Conservation (phyloP, 768 basidiomycete species). For the Auricularia sp. region DNA sequence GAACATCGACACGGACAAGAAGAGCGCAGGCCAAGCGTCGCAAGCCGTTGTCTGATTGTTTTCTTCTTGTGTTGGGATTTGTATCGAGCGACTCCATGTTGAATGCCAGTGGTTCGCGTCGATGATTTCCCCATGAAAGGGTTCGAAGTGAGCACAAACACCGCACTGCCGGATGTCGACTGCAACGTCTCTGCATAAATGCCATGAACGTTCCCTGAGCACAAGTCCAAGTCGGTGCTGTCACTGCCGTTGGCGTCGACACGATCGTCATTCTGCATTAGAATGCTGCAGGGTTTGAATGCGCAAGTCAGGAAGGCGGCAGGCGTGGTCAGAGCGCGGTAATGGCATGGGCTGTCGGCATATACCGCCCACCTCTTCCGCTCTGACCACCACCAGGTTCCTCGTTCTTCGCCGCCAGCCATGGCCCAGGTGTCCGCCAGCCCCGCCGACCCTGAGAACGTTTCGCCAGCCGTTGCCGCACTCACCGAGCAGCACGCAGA, state of each 20-base stretch:
- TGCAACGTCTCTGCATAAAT: too few relatives aligned
- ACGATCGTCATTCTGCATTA: too few relatives aligned
- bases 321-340: too few relatives aligned
- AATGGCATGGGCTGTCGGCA: too few relatives aligned
- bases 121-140: neutral
- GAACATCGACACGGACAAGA: constrained; percentile 27
- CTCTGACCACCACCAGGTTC: too few relatives aligned
- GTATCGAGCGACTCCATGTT: neutral
- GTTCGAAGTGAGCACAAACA: neutral
- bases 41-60: constrained; percentile 16
- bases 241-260: too few relatives aligned
- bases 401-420: neutral
- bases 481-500: neutral
- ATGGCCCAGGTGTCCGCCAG: neutral
- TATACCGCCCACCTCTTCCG: too few relatives aligned
- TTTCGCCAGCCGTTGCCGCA: neutral
- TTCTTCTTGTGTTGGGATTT: neutral
- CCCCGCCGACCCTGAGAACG: neutral
- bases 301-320: too few relatives aligned
- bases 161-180: too few relatives aligned
- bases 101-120: neutral
- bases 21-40: constrained; percentile 23
- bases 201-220: too few relatives aligned
- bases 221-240: too few relatives aligned
- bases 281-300: too few relatives aligned